phyloP scores from a whole-genome alignment of 768 basidiomycete genomes.

The Coprinopsis marcescibilis region DNA sequence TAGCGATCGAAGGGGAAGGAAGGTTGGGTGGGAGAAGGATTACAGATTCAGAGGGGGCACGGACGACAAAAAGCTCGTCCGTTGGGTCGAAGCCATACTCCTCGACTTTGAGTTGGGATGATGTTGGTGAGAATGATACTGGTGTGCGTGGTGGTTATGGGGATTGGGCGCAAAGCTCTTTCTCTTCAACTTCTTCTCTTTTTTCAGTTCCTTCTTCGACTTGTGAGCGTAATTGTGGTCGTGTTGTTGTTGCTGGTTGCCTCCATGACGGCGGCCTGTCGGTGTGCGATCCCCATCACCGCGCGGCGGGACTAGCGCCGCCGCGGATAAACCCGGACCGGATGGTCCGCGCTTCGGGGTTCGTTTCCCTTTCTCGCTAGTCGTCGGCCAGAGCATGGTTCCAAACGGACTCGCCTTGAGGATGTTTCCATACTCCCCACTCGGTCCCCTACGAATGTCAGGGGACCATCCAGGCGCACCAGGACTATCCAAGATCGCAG shows the following conservation, averaged over 20 bases:
- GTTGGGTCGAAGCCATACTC: conserved; percentile 49
- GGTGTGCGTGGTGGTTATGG: conserved; percentile 35
- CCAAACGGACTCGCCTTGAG: conserved; percentile 53
- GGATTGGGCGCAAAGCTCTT: conserved; percentile 41
- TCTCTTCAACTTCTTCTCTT: conserved; percentile 65
- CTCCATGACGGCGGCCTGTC: conserved; percentile 26
- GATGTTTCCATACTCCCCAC: conserved; percentile 40
- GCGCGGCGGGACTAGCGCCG: conserved; percentile 48
- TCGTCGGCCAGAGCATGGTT: conserved; percentile 48
- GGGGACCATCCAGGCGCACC: conserved; percentile 28
- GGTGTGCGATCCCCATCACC: conserved; percentile 54
- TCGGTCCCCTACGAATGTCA: conserved; percentile 26
- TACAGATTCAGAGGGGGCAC: conserved; percentile 27
- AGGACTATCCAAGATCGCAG: conserved; percentile 21
- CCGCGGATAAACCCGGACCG: conserved; percentile 34
- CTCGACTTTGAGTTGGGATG: conserved; percentile 62
- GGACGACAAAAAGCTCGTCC: conserved; percentile 28
- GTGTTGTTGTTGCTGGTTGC: conserved; percentile 23
- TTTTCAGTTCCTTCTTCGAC: conserved; percentile 56
- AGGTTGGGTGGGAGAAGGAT: neutral
- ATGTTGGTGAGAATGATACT: conserved; percentile 32
- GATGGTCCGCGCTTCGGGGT: conserved; percentile 26
- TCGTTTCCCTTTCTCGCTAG: conserved; percentile 19
- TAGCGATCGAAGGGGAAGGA: neutral
- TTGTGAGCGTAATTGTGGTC: conserved; percentile 39